Conservation (phyloP, 345 rosid species). For the Eucalyptus globulus region DNA sequence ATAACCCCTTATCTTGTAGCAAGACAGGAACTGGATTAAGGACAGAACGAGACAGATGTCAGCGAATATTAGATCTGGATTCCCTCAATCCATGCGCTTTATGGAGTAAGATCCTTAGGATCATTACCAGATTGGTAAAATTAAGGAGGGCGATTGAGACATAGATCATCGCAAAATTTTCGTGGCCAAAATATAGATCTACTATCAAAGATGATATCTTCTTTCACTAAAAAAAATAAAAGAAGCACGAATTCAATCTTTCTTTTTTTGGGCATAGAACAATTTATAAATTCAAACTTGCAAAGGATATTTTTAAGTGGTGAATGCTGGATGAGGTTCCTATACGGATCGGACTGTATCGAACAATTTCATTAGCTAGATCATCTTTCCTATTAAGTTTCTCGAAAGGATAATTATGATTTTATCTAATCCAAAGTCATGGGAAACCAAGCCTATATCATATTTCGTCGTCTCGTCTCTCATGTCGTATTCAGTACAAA, state of each 20-base stretch:
- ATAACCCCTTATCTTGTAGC: not conserved
- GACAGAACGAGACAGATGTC: not conserved
- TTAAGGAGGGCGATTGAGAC: not conserved
- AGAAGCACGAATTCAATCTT: not conserved
- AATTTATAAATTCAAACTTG: not conserved
- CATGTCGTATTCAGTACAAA: not conserved
- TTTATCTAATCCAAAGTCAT: not conserved
- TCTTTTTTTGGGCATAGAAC: not conserved
- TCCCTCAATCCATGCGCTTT: not conserved
- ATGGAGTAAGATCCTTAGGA: not conserved
- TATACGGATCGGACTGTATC: not conserved
- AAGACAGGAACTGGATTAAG: not conserved
- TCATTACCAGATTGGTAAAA: not conserved
- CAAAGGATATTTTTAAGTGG: not conserved
- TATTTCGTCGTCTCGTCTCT: not conserved
- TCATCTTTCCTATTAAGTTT: not conserved
- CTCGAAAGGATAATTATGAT: not conserved
- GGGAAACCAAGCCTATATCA: not conserved
- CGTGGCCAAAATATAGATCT: not conserved
- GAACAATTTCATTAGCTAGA: not conserved
- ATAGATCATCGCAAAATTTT: not conserved
- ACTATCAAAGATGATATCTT: not conserved
- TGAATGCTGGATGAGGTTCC: not conserved
- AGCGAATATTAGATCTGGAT: not conserved
- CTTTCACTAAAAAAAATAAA: not conserved